Conservation (phyloP, 495 filamentous ascomycete genomes). For the Pseudevernia furfuracea region DNA sequence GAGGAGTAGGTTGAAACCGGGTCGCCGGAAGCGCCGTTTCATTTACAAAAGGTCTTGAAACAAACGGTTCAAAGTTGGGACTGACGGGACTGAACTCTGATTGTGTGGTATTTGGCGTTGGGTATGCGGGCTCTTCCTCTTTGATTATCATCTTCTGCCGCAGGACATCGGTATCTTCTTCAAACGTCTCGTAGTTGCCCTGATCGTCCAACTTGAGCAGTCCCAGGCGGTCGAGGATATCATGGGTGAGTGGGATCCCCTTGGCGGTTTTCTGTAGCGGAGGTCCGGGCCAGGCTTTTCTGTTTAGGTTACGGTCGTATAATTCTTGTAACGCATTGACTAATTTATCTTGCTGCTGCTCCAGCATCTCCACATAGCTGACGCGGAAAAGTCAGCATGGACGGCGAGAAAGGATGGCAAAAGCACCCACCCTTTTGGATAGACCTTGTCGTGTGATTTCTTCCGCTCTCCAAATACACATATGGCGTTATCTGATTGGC, state of each 20-base stretch:
- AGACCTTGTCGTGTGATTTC: conserved; percentile 55
- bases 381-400: not conserved
- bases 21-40: conserved; percentile 8
- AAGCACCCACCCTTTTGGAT: conserved; percentile 51
- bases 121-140: conserved; percentile 42
- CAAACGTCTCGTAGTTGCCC: conserved; percentile 47
- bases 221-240: conserved; percentile 53
- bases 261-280: conserved; percentile 44
- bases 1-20: conserved; percentile 15
- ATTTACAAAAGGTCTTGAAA: conserved; percentile 1
- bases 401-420: conserved; percentile 5
- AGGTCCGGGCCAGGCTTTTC: conserved; percentile 50
- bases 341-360: conserved; percentile 58
- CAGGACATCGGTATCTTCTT: conserved; percentile 49
- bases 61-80: not conserved
- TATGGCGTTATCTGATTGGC: conserved; percentile 51
- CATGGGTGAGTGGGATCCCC: conserved; percentile 59
- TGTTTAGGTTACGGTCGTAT: conserved; percentile 44
- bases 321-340: conserved; percentile 55
- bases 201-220: conserved; percentile 40
- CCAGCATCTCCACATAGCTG: conserved; percentile 66
- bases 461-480: conserved; percentile 58
- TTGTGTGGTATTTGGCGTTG: conserved; percentile 28
- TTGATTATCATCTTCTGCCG: conserved; percentile 47
- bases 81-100: conserved; percentile 35